A percentile compares a stretch with the other conserved stretches of the same genome.
Evolutionary conservation across 1,284 basidiomycete species (phyloP).

Genomic region (Hypsizygus ulmarius): DNA sequence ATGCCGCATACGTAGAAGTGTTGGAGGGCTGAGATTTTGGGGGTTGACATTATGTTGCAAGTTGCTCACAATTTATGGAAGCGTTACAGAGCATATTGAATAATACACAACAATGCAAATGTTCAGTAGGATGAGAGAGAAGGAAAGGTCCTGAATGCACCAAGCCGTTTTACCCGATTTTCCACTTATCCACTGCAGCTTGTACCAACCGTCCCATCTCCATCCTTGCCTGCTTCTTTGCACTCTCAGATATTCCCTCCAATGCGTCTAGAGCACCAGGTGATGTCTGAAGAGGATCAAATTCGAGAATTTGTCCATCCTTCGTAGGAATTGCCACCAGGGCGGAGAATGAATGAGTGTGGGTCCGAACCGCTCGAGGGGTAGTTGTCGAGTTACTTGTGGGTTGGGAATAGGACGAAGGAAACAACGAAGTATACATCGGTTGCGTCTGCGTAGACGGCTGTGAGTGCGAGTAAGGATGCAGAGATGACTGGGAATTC

Average conservation of each 20-base stretch:
- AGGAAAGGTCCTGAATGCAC: background rate
- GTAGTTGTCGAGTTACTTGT: conserved; percentile 21
- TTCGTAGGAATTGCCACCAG: conserved; percentile 67
- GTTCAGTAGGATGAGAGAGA: conserved; percentile 1
- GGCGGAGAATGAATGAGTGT: conserved; percentile 42
- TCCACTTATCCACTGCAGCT: conserved; percentile 73
- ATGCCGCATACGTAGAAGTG: conserved; percentile 39
- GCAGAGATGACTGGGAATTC: conserved; percentile 31
- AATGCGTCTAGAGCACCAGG: conserved; percentile 67
- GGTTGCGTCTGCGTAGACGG: conserved; percentile 28
- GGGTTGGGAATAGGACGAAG: conserved; percentile 28
- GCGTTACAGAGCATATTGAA: background rate
- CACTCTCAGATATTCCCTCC: conserved; percentile 72
- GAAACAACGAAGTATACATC: conserved; percentile 32
- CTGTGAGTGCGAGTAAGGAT: conserved; percentile 20
- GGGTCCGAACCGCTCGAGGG: conserved; percentile 30
- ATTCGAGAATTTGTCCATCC: conserved; percentile 75
- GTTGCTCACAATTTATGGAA: background rate
- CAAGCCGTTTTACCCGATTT: conserved; percentile 39
- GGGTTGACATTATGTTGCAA: background rate
- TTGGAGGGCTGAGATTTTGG: conserved; percentile 24
- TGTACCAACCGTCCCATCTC: conserved; percentile 71
- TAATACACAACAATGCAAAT: background rate
- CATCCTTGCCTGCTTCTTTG: conserved; percentile 74
- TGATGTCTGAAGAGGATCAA: conserved; percentile 71